Percentiles rank a stretch among this genome's conserved stretches.
These are phyloP conservation scores for Alternaria incomplexa DNA, from an alignment of 2,329 filamentous ascomycete genomes.

Conservation along the genomic window DNA sequence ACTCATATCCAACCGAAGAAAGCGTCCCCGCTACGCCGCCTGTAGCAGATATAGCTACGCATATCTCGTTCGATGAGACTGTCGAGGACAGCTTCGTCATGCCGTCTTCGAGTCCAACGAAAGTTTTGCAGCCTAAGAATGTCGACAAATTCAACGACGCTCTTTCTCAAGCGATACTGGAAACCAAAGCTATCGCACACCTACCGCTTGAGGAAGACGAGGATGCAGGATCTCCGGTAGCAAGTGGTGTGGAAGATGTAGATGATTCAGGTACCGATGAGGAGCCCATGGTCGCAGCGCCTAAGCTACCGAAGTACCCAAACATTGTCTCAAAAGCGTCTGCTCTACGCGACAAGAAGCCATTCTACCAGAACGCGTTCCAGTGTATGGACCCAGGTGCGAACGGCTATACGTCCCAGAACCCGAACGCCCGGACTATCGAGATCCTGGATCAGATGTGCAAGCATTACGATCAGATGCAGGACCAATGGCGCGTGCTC, in stretches of 20 bases:
- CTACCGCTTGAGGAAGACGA: conserved; percentile 57
- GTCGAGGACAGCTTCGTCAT: conserved; percentile 41
- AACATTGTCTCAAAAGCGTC: conserved; percentile 10
- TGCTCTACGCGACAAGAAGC: conserved; percentile 19
- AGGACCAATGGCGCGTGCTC: conserved; percentile 76
- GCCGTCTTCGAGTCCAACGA: conserved; percentile 10
- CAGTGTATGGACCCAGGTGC: conserved; percentile 66
- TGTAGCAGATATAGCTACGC: neutral
- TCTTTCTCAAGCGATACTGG: conserved; percentile 68
- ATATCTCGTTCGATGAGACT: conserved; percentile 19
- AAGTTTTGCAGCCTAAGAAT: neutral
- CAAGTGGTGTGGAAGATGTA: conserved; percentile 31
- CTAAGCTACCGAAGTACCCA: conserved; percentile 15
- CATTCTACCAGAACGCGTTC: conserved; percentile 53
- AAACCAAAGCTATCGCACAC: conserved; percentile 65
- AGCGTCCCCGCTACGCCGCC: conserved; percentile 24
- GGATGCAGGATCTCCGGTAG: conserved; percentile 29
- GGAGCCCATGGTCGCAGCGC: conserved; percentile 16
- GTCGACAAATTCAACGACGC: conserved; percentile 56
- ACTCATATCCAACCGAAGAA: conserved; percentile 49
- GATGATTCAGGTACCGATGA: conserved; percentile 32
- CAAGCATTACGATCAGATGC: conserved; percentile 74
- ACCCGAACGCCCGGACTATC: conserved; percentile 79
- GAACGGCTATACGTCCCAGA: conserved; percentile 52
- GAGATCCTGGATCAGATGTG: conserved; percentile 79